A percentile compares a stretch with the other conserved stretches of the same genome.
Conservation (phyloP, 306 rosid species). For the Canavalia gladiata region DNA sequence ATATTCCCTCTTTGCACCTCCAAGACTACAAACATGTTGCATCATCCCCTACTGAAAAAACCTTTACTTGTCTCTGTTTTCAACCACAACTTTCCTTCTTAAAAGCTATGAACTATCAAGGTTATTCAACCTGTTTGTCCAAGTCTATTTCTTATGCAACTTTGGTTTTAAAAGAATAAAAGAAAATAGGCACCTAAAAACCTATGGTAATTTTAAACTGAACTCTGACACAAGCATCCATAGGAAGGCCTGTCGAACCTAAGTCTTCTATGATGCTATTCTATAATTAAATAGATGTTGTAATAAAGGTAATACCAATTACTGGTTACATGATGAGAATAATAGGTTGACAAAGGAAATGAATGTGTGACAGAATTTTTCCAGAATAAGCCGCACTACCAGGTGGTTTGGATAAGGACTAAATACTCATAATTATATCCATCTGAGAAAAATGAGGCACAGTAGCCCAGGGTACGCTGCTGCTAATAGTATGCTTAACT, state of each 20-base stretch:
- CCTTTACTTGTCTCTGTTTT: background rate
- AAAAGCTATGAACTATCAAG: background rate
- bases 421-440: background rate
- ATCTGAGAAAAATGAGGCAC: background rate
- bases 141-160: too few relatives aligned
- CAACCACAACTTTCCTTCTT: background rate
- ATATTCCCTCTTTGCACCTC: background rate
- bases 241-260: background rate
- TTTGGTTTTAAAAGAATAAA: background rate
- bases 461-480: background rate
- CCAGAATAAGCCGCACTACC: background rate
- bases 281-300: background rate
- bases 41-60: background rate
- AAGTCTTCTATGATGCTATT: background rate
- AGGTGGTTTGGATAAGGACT: background rate
- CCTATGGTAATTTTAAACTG: background rate
- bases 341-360: background rate
- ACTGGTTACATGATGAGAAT: background rate
- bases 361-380: background rate
- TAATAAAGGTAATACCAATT: background rate
- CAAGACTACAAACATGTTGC: background rate
- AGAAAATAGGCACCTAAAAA: background rate
- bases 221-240: background rate
- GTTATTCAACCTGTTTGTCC: too few relatives aligned
- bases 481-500: background rate